Conservation (phyloP, 2,329 filamentous ascomycete genomes). For the Harringtonia aguacate region DNA sequence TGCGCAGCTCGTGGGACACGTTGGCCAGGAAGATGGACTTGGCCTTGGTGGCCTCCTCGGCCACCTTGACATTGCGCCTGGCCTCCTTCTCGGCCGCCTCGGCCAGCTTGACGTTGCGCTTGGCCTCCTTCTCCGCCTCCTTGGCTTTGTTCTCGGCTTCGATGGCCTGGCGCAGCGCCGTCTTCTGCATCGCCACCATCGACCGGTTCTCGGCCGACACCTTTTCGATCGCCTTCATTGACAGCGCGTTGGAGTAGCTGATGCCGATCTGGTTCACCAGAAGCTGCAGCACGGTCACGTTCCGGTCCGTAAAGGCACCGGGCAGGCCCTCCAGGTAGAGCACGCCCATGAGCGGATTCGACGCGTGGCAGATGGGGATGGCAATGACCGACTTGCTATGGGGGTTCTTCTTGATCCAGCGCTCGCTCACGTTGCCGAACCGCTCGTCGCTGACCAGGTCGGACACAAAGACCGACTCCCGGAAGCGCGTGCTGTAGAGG, state of each 20-base stretch:
- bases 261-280: slow-evolving; percentile 71
- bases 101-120: slow-evolving; percentile 68
- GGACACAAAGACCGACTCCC: slow-evolving; percentile 63
- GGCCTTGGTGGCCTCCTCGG: slow-evolving; percentile 73
- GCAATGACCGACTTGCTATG: slow-evolving; percentile 65
- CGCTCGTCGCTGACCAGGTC: slow-evolving; percentile 66
- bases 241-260: slow-evolving; percentile 57
- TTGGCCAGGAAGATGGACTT: slow-evolving; percentile 74
- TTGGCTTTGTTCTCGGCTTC: slow-evolving; percentile 69
- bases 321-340: slow-evolving; percentile 67
- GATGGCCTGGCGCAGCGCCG: slow-evolving; percentile 59
- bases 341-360: slow-evolving; percentile 59
- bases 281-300: slow-evolving; percentile 54
- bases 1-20: slow-evolving; percentile 72
- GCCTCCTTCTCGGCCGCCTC: slow-evolving; percentile 73
- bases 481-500: slow-evolving; percentile 65
- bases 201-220: slow-evolving; percentile 68
- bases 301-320: slow-evolving; percentile 67
- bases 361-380: slow-evolving; percentile 67
- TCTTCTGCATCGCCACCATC: slow-evolving; percentile 69
- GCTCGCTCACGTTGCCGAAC: slow-evolving; percentile 63
- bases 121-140: slow-evolving; percentile 63
- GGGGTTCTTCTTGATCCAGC: slow-evolving; percentile 58
- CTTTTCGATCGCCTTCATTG: slow-evolving; percentile 62
- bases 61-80: slow-evolving; percentile 67